These are phyloP conservation scores for Globisporangium mamillatum DNA, from an alignment of 352 stramenopile species.

Conservation along the genomic window DNA sequence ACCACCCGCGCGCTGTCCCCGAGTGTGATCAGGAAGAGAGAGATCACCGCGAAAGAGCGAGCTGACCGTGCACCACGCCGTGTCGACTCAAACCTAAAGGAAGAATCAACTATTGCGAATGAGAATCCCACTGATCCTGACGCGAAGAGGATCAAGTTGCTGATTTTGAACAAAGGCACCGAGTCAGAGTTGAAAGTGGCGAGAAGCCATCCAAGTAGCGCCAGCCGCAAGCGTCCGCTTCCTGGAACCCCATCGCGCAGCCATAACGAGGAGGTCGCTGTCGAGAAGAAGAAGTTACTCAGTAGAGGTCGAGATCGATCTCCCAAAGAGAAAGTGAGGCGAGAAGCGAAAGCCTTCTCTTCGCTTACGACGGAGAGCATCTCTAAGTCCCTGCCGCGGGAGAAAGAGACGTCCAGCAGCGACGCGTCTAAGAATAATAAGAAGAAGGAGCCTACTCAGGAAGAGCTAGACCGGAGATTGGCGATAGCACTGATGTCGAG, in stretches of 20 bases:
- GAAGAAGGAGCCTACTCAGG: constrained; percentile 5
- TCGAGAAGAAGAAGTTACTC: background rate
- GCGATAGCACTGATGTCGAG: background rate
- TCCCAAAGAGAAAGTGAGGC: background rate
- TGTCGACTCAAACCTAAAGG: background rate
- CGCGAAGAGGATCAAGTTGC: background rate
- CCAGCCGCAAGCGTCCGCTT: constrained; percentile 17
- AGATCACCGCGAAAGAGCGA: constrained; percentile 15
- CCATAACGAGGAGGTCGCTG: background rate
- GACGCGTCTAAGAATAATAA: background rate
- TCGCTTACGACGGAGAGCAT: background rate
- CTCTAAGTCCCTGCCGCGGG: background rate
- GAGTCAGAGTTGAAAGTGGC: background rate
- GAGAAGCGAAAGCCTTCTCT: background rate
- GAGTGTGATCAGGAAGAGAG: constrained; percentile 6
- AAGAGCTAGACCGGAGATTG: background rate
- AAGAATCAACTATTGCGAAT: background rate
- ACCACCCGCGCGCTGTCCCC: background rate
- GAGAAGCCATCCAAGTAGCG: constrained; percentile 1
- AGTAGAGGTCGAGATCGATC: constrained; percentile 3
- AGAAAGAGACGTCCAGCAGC: background rate
- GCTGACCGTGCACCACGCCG: background rate
- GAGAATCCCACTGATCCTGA: background rate
- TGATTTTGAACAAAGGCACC: background rate
- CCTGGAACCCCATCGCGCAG: background rate